Evolutionary conservation across 441 rosid genomes (phyloP), one percentile per base, ranked within the genome.

Genomic region (Brassica balearica): DNA sequence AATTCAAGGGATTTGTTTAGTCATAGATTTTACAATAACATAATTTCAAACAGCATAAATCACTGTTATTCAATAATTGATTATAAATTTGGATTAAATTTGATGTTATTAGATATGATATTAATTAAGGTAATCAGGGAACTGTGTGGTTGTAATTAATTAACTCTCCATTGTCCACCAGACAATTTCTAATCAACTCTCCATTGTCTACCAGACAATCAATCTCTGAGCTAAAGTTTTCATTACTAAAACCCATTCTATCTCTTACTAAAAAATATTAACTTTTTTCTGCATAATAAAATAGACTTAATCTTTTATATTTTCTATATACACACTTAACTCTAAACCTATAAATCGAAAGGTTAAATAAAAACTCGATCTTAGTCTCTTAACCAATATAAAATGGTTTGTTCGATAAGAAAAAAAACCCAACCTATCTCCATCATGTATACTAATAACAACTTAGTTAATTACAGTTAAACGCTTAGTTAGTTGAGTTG

Each of bases 321-420:
- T 23, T 10, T 8, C 8, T 22, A 59, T 59, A 10, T 23, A 23
- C 14, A 60, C 36, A 61, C 36, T 61, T 61, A 60, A 12, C 65
- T 61, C 32, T 60, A 60, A 60, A 5, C 64, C 15, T 8, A 58
- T 59, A 20, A 22, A 59, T 10, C 64, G 14, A 59, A 22, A 59
- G 14, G 32, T 22, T 22, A 59, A 59, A 22, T 23, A 23, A 25
- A 23, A 11, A n/a, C 19, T 51, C 15, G 1, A 60, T 5, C 12
- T 22, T 59, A 60, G 64, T 22, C 5, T 23, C 15, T 14, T 14
- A 29, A 14, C 38, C 67, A 63, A 29, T 7, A 5, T 14, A 19
- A 14, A 29, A 11, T 41, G 41, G 43, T 62, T 62, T 65, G 68
- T 19, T 65, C 27, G 11, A 11, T 15, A 17, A 65, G 69, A 65